Base-by-base conservation (phyloP, 805 yeast species). In the Barnettozyma populi region DNA sequence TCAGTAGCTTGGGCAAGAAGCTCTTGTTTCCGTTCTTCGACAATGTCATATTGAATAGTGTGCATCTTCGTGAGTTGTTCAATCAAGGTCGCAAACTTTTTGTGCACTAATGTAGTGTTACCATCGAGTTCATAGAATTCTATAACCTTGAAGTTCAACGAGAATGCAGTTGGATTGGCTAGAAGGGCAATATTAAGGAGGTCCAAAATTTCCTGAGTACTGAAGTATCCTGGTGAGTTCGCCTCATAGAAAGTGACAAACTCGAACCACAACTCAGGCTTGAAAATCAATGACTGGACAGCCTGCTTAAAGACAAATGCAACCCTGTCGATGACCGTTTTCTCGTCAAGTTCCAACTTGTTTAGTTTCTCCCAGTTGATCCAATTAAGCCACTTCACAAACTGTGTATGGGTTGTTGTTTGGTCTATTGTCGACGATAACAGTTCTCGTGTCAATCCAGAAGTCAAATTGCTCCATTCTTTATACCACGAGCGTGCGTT, bases 181-280 rank as follows among this genome's bases (percentile, higher is more conserved):
- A 64, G 54, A 7, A 85, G 57, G 2, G 87, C 87, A 45, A 75
- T 74, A 14, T 62, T 64, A 37, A 88, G 65, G 20, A 83, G 56
- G 34, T 75, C 76, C 24, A 78, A 60, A 4, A 61, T 53, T 19
- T 51, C 50, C 1, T 43, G 37, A n/a, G 31, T 38, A 10, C 57
- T 45, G 42, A 51, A 55, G 14, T 34, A 46, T 4, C 52, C 39
- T 7, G 52, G 48, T n/a, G 43, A 43, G 29, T 50, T 38, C 8
- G 52, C 44, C 14, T 56, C 55, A 24, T 67, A 66, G 47, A 67
- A 74, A 31, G 70, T 69, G 39, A 61, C 70, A 53, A 73, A 81
- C 50, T 82, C 81, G 61, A 78, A 87, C 96, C 96, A 90, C 23
- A 84, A 63, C 56, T 84, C 88, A 0, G 94, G 86, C 40, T 74